Percentiles rank a stretch among this genome's conserved stretches.
phyloP scores from a whole-genome alignment of 2,329 filamentous ascomycete species.

The Calonectria multiphialidica region DNA sequence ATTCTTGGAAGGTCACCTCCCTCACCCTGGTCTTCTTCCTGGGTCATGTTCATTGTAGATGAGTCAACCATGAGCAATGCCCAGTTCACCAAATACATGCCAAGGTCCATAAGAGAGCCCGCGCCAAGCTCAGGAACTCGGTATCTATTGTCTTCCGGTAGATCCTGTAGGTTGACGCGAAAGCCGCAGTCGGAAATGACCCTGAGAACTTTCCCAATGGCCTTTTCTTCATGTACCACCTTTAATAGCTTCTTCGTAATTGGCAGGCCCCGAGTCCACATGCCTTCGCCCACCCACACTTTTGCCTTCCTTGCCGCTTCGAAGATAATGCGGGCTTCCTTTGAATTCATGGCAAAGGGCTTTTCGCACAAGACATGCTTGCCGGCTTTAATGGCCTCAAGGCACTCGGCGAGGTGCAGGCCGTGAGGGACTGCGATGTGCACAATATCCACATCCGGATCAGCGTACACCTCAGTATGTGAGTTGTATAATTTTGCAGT shows the following conservation, averaged over 20 bases:
- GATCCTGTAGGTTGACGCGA: neutral
- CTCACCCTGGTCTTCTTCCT: neutral
- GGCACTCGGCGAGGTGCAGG: conserved; percentile 47
- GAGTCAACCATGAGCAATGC: neutral
- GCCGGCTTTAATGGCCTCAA: conserved; percentile 48
- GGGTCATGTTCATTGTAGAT: neutral
- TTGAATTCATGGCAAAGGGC: conserved; percentile 47
- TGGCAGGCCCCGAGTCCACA: conserved; percentile 52
- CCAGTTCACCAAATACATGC: conserved; percentile 46
- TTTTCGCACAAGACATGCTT: conserved; percentile 53
- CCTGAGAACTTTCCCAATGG: neutral
- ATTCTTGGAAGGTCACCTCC: neutral
- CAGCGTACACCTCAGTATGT: conserved; percentile 45
- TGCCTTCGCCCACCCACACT: conserved; percentile 50
- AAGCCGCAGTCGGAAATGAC: conserved; percentile 7
- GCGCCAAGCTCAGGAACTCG: conserved; percentile 27
- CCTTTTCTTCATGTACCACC: conserved; percentile 1
- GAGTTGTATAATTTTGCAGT: conserved; percentile 46
- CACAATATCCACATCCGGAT: conserved; percentile 48
- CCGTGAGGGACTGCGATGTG: conserved; percentile 51
- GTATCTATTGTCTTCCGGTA: conserved; percentile 15
- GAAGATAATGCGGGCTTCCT: conserved; percentile 44
- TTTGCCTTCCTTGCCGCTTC: conserved; percentile 44
- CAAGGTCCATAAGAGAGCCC: conserved; percentile 47
- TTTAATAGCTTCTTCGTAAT: conserved; percentile 24